Evolutionary conservation across 73 alveolate species (phyloP), one percentile per base, ranked within the genome.

Genomic region (Paramecium sonneborni): DNA sequence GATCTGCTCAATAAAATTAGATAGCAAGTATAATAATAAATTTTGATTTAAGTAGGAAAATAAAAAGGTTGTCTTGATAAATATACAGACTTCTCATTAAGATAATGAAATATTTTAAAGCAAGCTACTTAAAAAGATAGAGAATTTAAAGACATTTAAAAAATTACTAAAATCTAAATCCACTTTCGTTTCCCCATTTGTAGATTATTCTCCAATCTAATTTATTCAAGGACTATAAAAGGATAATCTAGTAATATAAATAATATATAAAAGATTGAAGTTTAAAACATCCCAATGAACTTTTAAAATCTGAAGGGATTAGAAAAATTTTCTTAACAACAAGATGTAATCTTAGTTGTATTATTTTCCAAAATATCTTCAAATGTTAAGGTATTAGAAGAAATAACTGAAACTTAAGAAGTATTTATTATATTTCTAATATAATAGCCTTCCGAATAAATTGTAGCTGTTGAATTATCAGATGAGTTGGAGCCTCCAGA

Each of bases 321-420:
- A 1, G 74, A 46, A 9, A 26, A 79, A 39, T 39, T 26, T 23
- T 12, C 55, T 1, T 6, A 79, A 44, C 30, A 79, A 46, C 5
- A 34, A 14, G 74, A 46, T 79, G 38, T n/a, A 4, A 79, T 79
- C 0, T 30, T 79, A 23, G 14, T 79, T 28, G 55, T 79, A 23
- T 12, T 79, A 24, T 79, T 79, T 24, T 79, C 90, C 15, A 79
- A 44, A 39, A 79, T 79, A 37, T 79, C 90, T 18, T 41, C 90
- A 1, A 79, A 79, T 79, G 69, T 79, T 6, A 79, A 79, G 74
- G 34, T 79, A n/a, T 23, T 79, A 18, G 90, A 39, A 44, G 90
- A 79, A 43, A 79, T 79, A 3, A 2, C 39, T 41, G 69, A 38
- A 8, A 79, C 90, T 15, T 20, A 26, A 26, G 90, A 39, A 10